These are phyloP conservation scores for Colletotrichum sp. DNA, from an alignment of 2,329 filamentous ascomycete genomes.

Conservation along the genomic window DNA sequence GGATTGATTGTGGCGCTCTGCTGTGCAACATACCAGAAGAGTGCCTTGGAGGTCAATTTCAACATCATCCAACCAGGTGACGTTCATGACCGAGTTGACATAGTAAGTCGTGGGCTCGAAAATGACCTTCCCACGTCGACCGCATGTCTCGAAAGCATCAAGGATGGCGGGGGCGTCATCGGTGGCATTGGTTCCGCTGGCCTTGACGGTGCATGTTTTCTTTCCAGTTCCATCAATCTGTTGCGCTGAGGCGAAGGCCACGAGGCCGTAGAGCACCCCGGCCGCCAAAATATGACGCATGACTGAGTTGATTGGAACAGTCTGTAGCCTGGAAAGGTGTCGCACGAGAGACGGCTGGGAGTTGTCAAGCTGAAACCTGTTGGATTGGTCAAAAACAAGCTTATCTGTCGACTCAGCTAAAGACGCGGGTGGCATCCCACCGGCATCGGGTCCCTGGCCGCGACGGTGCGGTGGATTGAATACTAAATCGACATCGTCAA, in stretches of 20 bases:
- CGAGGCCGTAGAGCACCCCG: neutral
- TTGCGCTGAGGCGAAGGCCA: neutral
- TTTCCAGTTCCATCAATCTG: neutral
- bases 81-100: slow-evolving; percentile 25
- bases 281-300: neutral
- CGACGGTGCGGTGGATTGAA: neutral
- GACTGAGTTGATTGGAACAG: neutral
- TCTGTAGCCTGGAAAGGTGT: neutral
- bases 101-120: slow-evolving; percentile 36
- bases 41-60: slow-evolving; percentile 3
- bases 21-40: neutral
- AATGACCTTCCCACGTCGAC: slow-evolving; percentile 30
- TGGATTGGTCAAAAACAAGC: neutral
- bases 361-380: neutral
- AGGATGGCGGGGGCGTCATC: slow-evolving; percentile 36
- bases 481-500: neutral
- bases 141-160: slow-evolving; percentile 34
- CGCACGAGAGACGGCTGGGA: neutral
- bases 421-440: neutral
- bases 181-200: slow-evolving; percentile 23
- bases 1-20: neutral
- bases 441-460: neutral
- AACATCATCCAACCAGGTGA: neutral
- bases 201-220: slow-evolving; percentile 32
- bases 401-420: neutral